Conservation (phyloP, 2,329 filamentous ascomycete species). For the Calycina marina region DNA sequence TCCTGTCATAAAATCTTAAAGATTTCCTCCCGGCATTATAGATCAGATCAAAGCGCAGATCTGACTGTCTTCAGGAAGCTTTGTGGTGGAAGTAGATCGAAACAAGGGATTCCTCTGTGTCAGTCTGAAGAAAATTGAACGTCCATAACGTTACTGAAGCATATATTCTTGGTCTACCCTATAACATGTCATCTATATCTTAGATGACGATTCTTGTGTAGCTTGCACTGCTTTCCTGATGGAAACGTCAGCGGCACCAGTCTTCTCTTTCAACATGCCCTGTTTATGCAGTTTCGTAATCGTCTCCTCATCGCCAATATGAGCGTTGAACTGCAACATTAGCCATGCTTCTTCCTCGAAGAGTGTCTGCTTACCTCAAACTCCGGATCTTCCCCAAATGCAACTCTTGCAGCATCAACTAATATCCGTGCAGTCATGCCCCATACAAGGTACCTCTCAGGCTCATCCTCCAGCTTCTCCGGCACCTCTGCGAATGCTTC, state of each 20-base stretch:
- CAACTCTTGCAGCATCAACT: constrained; percentile 74
- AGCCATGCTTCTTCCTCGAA: constrained; percentile 2
- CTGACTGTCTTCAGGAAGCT: no score
- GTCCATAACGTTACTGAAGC: no score
- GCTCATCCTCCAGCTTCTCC: constrained; percentile 29
- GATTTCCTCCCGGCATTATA: no score
- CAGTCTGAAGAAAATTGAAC: no score
- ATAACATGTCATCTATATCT: no score
- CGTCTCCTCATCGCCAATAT: constrained; percentile 43
- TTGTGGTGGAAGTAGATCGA: no score
- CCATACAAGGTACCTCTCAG: constrained; percentile 67
- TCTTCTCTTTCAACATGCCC: constrained; percentile 37
- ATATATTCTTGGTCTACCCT: no score
- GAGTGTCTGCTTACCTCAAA: constrained; percentile 49
- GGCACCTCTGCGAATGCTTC: constrained; percentile 30
- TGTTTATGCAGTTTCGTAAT: constrained; percentile 39
- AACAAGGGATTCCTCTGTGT: no score
- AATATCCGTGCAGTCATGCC: constrained; percentile 89
- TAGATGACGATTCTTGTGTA: no score
- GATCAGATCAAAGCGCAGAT: no score
- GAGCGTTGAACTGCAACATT: constrained; percentile 16
- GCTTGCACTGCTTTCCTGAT: no score
- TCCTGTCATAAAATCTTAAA: no score
- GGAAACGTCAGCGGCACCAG: constrained; percentile 33
- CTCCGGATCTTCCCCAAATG: constrained; percentile 69